phyloP scores from a whole-genome alignment of 306 rosid genomes.

The Begonia loranthoides region DNA sequence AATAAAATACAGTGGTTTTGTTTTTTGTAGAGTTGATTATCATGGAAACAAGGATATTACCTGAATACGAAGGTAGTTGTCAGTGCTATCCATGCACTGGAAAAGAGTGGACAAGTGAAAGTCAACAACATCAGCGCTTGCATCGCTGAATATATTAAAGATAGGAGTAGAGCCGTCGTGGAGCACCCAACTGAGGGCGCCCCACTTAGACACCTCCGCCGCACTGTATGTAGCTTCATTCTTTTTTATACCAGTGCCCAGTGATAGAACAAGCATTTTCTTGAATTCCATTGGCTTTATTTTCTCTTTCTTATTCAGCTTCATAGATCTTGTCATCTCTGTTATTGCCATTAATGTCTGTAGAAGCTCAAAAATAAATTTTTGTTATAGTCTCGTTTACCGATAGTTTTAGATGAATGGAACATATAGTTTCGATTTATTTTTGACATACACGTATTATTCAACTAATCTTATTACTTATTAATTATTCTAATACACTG shows the following conservation, averaged over 20 bases:
- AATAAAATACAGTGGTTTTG: too few species aligned
- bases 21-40: too few species aligned
- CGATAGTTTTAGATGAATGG: too few species aligned
- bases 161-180: constrained; percentile 22
- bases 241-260: constrained; percentile 30
- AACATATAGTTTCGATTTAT: too few species aligned
- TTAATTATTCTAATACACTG: too few species aligned
- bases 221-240: constrained; percentile 25
- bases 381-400: too few species aligned
- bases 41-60: too few species aligned
- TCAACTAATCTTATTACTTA: too few species aligned
- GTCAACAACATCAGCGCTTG: too few species aligned
- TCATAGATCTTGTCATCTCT: constrained; percentile 11
- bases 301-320: background rate
- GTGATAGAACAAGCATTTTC: constrained; percentile 21
- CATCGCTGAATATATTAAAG: constrained; percentile 18
- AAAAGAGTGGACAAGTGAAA: too few species aligned
- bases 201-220: constrained; percentile 32
- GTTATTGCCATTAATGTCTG: constrained; percentile 33
- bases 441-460: too few species aligned
- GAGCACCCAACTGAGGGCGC: constrained; percentile 21
- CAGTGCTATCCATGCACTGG: too few species aligned
- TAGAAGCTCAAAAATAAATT: background rate
- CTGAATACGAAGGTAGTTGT: constrained; percentile 38
- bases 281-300: constrained; percentile 5